Percentiles rank a stretch among this genome's conserved stretches.
These are phyloP conservation scores for Chondrus crispus DNA, from an alignment of 23 red algal species.

Conservation along the genomic window DNA sequence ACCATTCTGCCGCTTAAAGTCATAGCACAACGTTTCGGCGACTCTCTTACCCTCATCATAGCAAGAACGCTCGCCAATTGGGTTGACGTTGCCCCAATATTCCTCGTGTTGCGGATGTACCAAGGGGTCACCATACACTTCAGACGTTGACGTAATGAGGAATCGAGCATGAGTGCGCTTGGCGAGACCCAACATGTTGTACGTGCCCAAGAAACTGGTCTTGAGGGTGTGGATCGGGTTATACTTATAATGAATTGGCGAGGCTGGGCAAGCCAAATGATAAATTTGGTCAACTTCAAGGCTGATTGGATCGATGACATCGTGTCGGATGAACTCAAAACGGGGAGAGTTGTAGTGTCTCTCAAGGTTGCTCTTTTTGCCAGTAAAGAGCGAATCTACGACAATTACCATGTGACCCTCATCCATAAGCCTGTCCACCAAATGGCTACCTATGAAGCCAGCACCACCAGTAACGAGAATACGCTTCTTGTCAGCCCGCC, in stretches of 20 bases:
- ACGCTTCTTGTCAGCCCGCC: constrained; percentile 70
- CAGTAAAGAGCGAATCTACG: constrained; percentile 94
- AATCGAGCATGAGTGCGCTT: constrained; percentile 93
- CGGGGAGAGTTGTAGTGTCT: constrained; percentile 66
- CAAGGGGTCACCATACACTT: constrained; percentile 97
- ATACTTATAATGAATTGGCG: constrained; percentile 99
- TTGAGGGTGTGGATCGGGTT: constrained; percentile 99
- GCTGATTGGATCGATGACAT: constrained; percentile 83
- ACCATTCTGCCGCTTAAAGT: constrained; percentile 94
- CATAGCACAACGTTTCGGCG: constrained; percentile 93
- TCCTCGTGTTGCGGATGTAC: constrained; percentile 91
- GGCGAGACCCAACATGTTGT: constrained; percentile 98
- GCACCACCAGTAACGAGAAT: constrained; percentile 97
- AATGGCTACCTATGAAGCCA: constrained; percentile 96
- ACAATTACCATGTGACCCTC: constrained; percentile 98
- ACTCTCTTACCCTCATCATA: constrained; percentile 99
- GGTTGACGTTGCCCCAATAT: constrained; percentile 99
- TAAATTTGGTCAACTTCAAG: constrained; percentile 97
- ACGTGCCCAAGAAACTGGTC: constrained; percentile 93
- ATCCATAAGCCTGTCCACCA: constrained; percentile 94
- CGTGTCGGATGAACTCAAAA: constrained; percentile 97
- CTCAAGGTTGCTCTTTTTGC: constrained; percentile 86
- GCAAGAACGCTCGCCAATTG: constrained; percentile 91
- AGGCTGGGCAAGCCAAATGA: constrained; percentile 98
- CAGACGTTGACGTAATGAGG: constrained; percentile 92